Conservation (phyloP, 192 early-diverging fungal genomes). For the Dispira parvispora region DNA sequence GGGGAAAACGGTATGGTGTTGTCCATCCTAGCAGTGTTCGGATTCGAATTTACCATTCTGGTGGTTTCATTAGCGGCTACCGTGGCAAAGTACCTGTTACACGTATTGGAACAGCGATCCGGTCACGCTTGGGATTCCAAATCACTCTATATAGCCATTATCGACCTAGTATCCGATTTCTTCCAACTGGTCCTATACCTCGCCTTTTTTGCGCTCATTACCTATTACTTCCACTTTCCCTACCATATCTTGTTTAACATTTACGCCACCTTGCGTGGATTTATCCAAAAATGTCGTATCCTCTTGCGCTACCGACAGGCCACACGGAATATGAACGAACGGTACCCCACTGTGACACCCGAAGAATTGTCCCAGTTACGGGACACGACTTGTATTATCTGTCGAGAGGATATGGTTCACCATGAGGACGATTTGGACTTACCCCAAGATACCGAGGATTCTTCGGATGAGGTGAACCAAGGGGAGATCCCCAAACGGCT, state of each 20-base stretch:
- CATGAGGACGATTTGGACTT: background rate
- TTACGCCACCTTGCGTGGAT: slow-evolving; percentile 85
- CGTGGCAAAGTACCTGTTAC: slow-evolving; percentile 70
- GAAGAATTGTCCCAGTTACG: slow-evolving; percentile 54
- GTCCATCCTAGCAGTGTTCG: slow-evolving; percentile 92
- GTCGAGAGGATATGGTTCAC: slow-evolving; percentile 81
- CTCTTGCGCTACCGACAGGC: slow-evolving; percentile 84
- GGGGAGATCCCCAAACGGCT: slow-evolving; percentile 78
- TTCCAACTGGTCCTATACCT: slow-evolving; percentile 78
- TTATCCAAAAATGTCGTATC: slow-evolving; percentile 76
- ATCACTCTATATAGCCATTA: slow-evolving; percentile 75
- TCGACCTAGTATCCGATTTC: slow-evolving; percentile 80
- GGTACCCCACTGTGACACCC: slow-evolving; percentile 82
- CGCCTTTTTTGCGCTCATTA: slow-evolving; percentile 73
- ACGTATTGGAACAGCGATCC: slow-evolving; percentile 66
- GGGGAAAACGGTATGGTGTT: background rate
- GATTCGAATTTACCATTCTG: slow-evolving; percentile 92
- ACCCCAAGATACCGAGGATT: slow-evolving; percentile 17
- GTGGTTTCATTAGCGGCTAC: slow-evolving; percentile 56
- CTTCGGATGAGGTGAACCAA: slow-evolving; percentile 18
- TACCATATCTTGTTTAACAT: slow-evolving; percentile 93
- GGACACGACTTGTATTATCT: slow-evolving; percentile 89
- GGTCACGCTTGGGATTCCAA: slow-evolving; percentile 90
- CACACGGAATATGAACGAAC: slow-evolving; percentile 88
- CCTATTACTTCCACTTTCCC: slow-evolving; percentile 70